These are phyloP conservation scores for Aristolochia californica DNA, from an alignment of 164 flowering plant species.

Conservation along the genomic window DNA sequence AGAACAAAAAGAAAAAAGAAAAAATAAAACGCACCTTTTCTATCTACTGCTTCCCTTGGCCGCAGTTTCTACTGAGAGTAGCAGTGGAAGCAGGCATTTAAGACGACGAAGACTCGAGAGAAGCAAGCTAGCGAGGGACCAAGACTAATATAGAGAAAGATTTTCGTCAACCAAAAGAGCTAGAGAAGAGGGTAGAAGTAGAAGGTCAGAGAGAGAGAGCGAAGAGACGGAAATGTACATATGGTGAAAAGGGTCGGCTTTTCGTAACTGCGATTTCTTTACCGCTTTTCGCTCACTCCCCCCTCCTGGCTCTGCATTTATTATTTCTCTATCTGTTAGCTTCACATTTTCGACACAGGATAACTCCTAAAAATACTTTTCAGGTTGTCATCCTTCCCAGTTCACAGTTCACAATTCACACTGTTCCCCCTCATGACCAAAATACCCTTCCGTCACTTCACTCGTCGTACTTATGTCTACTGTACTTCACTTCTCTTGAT, in stretches of 20 bases:
- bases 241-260: conserved; percentile 1
- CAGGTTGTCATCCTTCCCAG: not conserved
- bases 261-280: not conserved
- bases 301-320: not conserved
- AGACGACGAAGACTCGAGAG: not conserved
- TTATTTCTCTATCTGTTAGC: not conserved
- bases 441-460: not conserved
- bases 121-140: not conserved
- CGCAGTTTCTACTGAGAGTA: conserved; percentile 6
- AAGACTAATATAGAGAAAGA: not conserved
- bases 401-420: not conserved
- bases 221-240: not conserved
- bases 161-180: not conserved
- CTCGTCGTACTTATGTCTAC: too few species aligned
- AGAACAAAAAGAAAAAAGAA: not conserved
- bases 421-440: not conserved
- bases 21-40: conserved; percentile 2
- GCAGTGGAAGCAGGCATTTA: not conserved
- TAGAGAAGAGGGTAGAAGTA: not conserved
- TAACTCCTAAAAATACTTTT: not conserved
- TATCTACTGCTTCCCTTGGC: not conserved
- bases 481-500: too few species aligned
- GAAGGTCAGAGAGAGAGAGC: not conserved
- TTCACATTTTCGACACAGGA: not conserved
- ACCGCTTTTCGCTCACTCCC: not conserved